Conservation (phyloP, 2,329 filamentous ascomycete genomes). For the Elsinoe necatrix region DNA sequence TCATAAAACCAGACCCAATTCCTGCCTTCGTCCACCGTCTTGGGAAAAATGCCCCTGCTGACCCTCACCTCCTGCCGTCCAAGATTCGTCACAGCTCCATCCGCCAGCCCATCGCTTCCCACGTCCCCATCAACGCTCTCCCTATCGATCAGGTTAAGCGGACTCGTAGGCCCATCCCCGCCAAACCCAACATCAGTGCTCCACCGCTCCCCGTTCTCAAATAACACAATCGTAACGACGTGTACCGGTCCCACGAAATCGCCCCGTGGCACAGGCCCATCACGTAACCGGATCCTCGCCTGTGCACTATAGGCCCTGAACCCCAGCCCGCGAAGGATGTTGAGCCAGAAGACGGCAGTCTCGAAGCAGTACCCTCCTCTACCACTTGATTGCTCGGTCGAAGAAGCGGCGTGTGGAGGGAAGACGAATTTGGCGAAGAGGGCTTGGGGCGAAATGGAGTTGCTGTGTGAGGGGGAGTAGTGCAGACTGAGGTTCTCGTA, state of each 20-base stretch:
- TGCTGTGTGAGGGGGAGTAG: constrained; percentile 41
- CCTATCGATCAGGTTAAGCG: constrained; percentile 41
- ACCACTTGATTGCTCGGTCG: constrained; percentile 27
- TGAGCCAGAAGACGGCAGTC: constrained; percentile 45
- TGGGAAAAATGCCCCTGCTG: neutral
- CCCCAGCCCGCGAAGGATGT: constrained; percentile 44
- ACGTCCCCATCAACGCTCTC: neutral
- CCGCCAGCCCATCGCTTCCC: neutral
- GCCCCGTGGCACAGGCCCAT: constrained; percentile 22
- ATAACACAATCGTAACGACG: constrained; percentile 37
- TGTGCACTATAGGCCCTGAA: constrained; percentile 37
- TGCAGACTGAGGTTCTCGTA: constrained; percentile 52
- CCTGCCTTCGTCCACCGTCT: constrained; percentile 1
- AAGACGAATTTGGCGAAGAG: constrained; percentile 46
- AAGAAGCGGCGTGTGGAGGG: neutral
- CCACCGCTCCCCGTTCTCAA: constrained; percentile 43
- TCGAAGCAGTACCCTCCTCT: constrained; percentile 56
- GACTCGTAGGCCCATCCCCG: constrained; percentile 50
- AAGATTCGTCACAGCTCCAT: constrained; percentile 7
- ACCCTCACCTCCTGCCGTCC: constrained; percentile 13
- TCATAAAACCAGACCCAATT: constrained; percentile 55
- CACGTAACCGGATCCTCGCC: constrained; percentile 28
- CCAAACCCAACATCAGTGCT: constrained; percentile 58
- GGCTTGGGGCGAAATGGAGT: constrained; percentile 42
- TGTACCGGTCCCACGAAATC: constrained; percentile 29